Evolutionary conservation across 2,329 filamentous ascomycete species (phyloP).

Genomic region (Hypoxylon rubiginosum): DNA sequence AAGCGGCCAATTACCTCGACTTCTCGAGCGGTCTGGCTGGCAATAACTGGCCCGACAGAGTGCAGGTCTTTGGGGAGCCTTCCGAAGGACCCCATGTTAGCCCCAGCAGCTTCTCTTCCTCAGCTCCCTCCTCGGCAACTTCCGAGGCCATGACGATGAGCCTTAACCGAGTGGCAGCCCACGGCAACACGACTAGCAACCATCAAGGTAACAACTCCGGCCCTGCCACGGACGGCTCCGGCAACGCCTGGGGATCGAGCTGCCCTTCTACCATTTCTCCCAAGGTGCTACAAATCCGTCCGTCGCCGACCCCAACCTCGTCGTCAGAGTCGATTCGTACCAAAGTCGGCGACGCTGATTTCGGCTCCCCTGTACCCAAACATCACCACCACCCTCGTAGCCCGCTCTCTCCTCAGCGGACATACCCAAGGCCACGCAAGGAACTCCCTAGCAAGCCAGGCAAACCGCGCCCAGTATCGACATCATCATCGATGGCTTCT

Average conservation of each 20-base stretch:
- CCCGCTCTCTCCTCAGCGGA: constrained; percentile 27
- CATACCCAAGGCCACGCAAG: constrained; percentile 43
- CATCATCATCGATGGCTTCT: constrained; percentile 14
- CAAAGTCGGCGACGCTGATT: constrained; percentile 39
- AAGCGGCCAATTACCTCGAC: constrained; percentile 30
- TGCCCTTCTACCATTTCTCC: constrained; percentile 50
- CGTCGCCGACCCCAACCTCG: constrained; percentile 48
- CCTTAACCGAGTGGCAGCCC: constrained; percentile 31
- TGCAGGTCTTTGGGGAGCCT: constrained; percentile 46
- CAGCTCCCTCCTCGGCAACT: constrained; percentile 43
- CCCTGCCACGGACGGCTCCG: constrained; percentile 7
- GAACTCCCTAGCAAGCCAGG: constrained; percentile 46
- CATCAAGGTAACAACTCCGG: constrained; percentile 8
- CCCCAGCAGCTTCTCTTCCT: constrained; percentile 48
- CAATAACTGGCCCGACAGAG: constrained; percentile 23
- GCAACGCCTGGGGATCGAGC: constrained; percentile 31
- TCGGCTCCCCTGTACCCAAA: constrained; percentile 35
- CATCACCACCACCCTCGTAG: constrained; percentile 28
- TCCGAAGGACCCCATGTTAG: constrained; percentile 39
- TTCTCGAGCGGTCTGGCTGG: constrained; percentile 22
- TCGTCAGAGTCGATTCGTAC: constrained; percentile 48
- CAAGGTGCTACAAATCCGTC: constrained; percentile 49
- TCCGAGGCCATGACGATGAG: constrained; percentile 49
- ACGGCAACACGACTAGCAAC: background rate
- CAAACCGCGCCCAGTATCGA: constrained; percentile 30